Percentiles rank a stretch among this genome's conserved stretches.
phyloP scores from a whole-genome alignment of 371 early-diverging fungal genomes.

The Mucor circinelloides region DNA sequence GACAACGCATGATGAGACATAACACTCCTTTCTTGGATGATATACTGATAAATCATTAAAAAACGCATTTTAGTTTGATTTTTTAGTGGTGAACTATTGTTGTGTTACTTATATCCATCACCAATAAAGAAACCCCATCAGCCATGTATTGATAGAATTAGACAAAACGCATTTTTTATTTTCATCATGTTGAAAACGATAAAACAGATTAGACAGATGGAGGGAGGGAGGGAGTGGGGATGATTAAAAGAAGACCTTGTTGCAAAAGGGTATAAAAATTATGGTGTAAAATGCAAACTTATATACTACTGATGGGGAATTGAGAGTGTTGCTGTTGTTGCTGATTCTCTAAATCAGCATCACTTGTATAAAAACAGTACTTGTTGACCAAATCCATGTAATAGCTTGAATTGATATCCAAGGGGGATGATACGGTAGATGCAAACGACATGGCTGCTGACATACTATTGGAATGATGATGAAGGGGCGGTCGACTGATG shows the following conservation, averaged over 20 bases:
- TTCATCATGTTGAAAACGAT: background rate
- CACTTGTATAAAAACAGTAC: slow-evolving; percentile 21
- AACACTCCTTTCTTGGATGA: no score
- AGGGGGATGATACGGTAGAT: background rate
- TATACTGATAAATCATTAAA: no score
- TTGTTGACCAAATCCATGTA: slow-evolving; percentile 26
- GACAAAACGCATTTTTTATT: background rate
- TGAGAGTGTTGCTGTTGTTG: background rate
- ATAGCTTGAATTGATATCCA: slow-evolving; percentile 22
- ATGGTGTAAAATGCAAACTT: background rate
- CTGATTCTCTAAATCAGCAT: background rate
- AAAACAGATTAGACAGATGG: background rate
- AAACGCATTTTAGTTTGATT: no score
- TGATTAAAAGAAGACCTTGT: background rate
- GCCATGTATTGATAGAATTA: background rate
- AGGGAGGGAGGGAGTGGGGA: no score
- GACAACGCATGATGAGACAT: no score
- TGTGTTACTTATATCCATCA: no score
- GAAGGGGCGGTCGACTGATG: background rate
- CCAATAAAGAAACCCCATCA: no score
- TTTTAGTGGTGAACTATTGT: no score
- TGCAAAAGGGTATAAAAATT: background rate
- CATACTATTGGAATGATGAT: slow-evolving; percentile 6
- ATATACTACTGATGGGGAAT: slow-evolving; percentile 1
- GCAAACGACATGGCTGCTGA: slow-evolving; percentile 4